phyloP scores from a whole-genome alignment of 495 filamentous ascomycete species.

The Hyaloscypha hepaticicola region DNA sequence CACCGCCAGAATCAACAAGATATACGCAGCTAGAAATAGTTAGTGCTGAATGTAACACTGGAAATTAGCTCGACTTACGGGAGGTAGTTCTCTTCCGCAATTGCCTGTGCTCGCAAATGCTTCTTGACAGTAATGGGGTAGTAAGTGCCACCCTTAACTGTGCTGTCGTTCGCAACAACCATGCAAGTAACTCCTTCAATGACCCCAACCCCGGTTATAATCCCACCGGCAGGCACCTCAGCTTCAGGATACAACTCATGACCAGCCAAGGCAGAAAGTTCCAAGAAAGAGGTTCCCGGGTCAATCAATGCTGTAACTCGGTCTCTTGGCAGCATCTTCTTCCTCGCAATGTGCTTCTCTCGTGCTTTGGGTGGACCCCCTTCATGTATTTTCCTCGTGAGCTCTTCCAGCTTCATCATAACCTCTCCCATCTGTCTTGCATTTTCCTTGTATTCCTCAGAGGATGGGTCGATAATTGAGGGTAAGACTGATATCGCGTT shows the following conservation, averaged over 20 bases:
- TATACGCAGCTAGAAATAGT: slow-evolving; percentile 70
- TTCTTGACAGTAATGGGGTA: slow-evolving; percentile 98
- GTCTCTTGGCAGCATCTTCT: slow-evolving; percentile 94
- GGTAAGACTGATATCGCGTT: slow-evolving; percentile 74
- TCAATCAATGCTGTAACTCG: slow-evolving; percentile 86
- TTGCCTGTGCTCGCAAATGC: slow-evolving; percentile 87
- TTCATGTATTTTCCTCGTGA: slow-evolving; percentile 68
- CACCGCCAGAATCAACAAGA: slow-evolving; percentile 93
- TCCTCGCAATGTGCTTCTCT: slow-evolving; percentile 82
- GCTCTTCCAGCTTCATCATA: slow-evolving; percentile 58
- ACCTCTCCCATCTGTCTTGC: slow-evolving; percentile 72
- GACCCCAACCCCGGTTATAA: slow-evolving; percentile 89
- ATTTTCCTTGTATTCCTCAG: slow-evolving; percentile 81
- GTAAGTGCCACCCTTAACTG: slow-evolving; percentile 98
- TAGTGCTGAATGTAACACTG: not conserved
- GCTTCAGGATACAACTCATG: slow-evolving; percentile 84
- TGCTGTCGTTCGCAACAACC: slow-evolving; percentile 96
- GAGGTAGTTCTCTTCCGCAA: slow-evolving; percentile 81
- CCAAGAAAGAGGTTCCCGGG: slow-evolving; percentile 85
- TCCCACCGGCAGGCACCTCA: slow-evolving; percentile 82
- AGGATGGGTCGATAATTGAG: slow-evolving; percentile 72
- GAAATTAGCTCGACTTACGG: slow-evolving; percentile 41
- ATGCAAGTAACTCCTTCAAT: slow-evolving; percentile 90
- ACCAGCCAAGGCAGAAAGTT: slow-evolving; percentile 84
- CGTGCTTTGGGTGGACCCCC: slow-evolving; percentile 83